Evolutionary conservation across 164 flowering plant species (phyloP).

Genomic region (Nymphaea thermarum): DNA sequence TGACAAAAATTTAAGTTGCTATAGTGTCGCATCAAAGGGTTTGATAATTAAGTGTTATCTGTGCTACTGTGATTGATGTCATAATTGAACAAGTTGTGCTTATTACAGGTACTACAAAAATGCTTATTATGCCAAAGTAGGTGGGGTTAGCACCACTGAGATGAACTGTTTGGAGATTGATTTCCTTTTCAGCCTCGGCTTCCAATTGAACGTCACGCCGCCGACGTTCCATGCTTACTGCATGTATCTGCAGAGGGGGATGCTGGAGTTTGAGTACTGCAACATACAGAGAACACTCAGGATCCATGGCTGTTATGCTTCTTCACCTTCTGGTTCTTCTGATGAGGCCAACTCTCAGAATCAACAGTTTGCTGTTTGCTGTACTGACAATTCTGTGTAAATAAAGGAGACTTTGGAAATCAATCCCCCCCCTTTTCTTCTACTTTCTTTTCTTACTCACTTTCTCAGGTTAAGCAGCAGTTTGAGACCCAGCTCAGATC

Average conservation of each 20-base stretch:
- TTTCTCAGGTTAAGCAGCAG: neutral
- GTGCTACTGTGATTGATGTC: too few relatives aligned
- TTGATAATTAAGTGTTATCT: too few relatives aligned
- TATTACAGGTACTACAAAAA: slow-evolving; percentile 74
- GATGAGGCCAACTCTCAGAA: neutral
- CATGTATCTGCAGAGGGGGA: slow-evolving; percentile 49
- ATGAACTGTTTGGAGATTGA: slow-evolving; percentile 88
- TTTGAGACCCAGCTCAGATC: too few relatives aligned
- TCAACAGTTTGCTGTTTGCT: neutral
- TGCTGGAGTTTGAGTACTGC: slow-evolving; percentile 12
- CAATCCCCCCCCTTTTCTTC: neutral
- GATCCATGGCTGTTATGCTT: neutral
- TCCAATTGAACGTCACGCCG: slow-evolving; percentile 80
- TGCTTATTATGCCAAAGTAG: slow-evolving; percentile 95
- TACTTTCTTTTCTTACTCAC: too few relatives aligned
- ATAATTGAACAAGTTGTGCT: neutral
- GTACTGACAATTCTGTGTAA: neutral
- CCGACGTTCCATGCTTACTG: slow-evolving; percentile 66
- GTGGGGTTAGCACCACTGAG: slow-evolving; percentile 80
- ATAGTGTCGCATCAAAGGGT: too few relatives aligned
- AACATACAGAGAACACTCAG: neutral
- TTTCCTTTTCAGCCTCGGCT: slow-evolving; percentile 79
- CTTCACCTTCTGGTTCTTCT: neutral
- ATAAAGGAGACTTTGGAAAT: neutral
- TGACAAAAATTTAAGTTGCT: too few relatives aligned